Percentiles rank a stretch among this genome's conserved stretches.
Evolutionary conservation across 306 rosid species (phyloP).

Genomic region (Gastrolobium villosum): DNA sequence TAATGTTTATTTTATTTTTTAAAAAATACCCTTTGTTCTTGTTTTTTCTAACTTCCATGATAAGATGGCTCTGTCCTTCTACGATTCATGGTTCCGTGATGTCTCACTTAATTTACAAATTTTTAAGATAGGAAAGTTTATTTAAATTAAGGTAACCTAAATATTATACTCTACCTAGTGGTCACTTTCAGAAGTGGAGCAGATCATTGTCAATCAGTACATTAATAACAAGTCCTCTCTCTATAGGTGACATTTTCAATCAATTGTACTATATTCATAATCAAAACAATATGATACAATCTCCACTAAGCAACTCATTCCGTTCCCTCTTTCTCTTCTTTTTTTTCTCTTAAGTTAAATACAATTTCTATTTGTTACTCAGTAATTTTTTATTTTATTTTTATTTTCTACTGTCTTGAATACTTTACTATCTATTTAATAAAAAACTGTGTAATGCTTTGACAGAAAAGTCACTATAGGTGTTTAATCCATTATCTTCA

Average conservation of each 20-base stretch:
- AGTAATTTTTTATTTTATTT: neutral
- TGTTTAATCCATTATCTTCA: slow-evolving; percentile 50
- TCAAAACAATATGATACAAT: slow-evolving; percentile 37
- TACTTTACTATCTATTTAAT: slow-evolving; percentile 34
- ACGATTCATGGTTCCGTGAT: slow-evolving; percentile 19
- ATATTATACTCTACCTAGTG: slow-evolving; percentile 16
- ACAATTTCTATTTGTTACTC: neutral
- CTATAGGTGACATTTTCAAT: slow-evolving; percentile 47
- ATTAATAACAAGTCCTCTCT: slow-evolving; percentile 41
- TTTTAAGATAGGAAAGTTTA: slow-evolving; percentile 19
- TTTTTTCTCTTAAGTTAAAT: slow-evolving; percentile 17
- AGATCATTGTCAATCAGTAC: slow-evolving; percentile 50
- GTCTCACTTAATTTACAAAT: neutral
- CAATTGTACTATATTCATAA: slow-evolving; percentile 47
- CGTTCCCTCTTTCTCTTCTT: neutral
- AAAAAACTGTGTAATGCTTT: slow-evolving; percentile 17
- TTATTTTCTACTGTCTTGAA: neutral
- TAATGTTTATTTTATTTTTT: neutral
- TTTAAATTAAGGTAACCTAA: slow-evolving; percentile 30
- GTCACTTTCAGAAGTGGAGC: slow-evolving; percentile 36
- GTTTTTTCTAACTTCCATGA: neutral
- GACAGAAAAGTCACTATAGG: slow-evolving; percentile 19
- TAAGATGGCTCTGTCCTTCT: slow-evolving; percentile 46
- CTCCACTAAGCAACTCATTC: slow-evolving; percentile 54
- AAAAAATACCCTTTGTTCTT: neutral